Evolutionary conservation across 768 basidiomycete species (phyloP), one percentile per base, ranked within the genome.

Genomic region (Tephrocybe sp.): DNA sequence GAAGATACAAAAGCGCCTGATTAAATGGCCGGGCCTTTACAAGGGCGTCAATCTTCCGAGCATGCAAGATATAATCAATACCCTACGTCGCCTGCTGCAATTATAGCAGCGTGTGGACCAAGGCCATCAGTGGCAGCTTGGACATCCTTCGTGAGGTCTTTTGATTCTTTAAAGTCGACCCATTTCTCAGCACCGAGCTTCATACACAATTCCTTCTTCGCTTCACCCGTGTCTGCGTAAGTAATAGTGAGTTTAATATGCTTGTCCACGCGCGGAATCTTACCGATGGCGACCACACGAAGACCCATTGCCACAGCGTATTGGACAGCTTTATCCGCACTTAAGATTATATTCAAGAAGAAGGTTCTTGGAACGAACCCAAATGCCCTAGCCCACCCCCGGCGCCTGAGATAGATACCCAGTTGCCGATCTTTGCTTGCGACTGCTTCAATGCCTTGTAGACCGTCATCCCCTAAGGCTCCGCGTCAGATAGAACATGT

Each of bases 311-410:
- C 79, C 15, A 73, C 71, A 4, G 89, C 91, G 62, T 91, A 92
- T 59, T 93, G 91, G 13, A 91, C 69, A n/a, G 84, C 82, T 82
- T 42, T 9, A 30, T 12, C 18, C 19, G 19, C n/a, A 15, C 41
- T 48, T 8, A 56, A 37, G 16, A 35, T 19, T 9, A 24, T 2
- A 21, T 7, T 30, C 5, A 9, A 12, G 46, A 8, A 18, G 39
- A 6, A 19, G 5, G 21, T 6, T 22, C 30, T 9, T 13, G n/a
- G 31, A 36, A 40, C 24, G 56, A 9, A 78, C 80, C 89, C 18
- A 93, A 71, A 69, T 90, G 87, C 2, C 90, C 90, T 19, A 92
- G 80, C 18, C 89, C 89, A 15, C 86, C 86, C 0, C 86, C 88
- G 2, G 86, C 88, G 24, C 88, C 87, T 8, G 84, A 77, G 46